Base-by-base conservation (phyloP, 441 rosid genomes). In the Erysimum cheiri region DNA sequence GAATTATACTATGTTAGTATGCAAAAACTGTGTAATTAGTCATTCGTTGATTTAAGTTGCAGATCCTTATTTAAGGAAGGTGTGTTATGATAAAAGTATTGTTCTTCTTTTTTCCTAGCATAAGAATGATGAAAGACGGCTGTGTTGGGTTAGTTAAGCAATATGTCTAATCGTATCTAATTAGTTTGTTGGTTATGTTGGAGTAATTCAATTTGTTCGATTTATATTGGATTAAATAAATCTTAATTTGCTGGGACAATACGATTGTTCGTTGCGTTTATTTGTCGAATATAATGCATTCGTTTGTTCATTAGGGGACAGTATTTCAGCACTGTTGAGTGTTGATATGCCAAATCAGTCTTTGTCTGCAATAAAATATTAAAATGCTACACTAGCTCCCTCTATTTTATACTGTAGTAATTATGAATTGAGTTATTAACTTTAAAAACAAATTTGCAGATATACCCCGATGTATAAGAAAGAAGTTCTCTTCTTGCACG, bases 301-400 rank as follows among this genome's bases (percentile, higher is more conserved):
- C 35, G 62, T 71, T 53, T 62, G 62, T 71, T 65, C 37, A 12
- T 19, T 47, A 14, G 43, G 40, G 56, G 58, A 64, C 50, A 72
- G 17, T 36, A 35, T 5, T 41, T 41, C 6, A 3, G 26, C 73
- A 12, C 36, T 52, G 69, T 31, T 32, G 15, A 12, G n/a, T n/a
- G n/a, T n/a, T n/a, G n/a, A n/a, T 39, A 40, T 48, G 7, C 56
- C 32, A 33, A 53, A 71, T 19, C 48, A 43, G 48, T 10, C 19
- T 29, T 53, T 50, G 74, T 50, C 54, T 40, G 46, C 47, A 40
- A 4, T 62, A 33, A 71, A 3, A 22, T 22, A n/a, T n/a, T n/a
- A n/a, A n/a, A n/a, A n/a, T n/a, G 24, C 24, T 5, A n/a, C 47
- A 6, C 28, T 28, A 59, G 35, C 61, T 41, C 37, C 28, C 55